phyloP scores from a whole-genome alignment of 2,329 filamentous ascomycete species.

The Exophiala xenobiotica region DNA sequence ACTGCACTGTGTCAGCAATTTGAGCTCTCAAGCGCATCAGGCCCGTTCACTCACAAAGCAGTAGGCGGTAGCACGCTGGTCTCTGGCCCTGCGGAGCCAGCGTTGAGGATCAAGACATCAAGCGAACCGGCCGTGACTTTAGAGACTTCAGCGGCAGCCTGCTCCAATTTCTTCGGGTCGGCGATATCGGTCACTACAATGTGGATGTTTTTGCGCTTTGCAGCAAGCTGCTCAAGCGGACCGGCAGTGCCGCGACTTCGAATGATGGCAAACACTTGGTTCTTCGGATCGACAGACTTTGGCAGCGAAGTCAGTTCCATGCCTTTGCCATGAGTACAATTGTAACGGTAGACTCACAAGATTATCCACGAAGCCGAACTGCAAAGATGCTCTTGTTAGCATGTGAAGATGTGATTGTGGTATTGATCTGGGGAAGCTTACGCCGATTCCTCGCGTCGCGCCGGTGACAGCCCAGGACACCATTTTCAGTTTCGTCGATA shows the following conservation, averaged over 20 bases:
- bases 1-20: conserved; percentile 18
- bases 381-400: conserved; percentile 12
- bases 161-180: conserved; percentile 13
- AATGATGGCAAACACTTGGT: conserved; percentile 43
- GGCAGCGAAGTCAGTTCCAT: conserved; percentile 13
- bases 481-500: conserved; percentile 17
- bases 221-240: conserved; percentile 33
- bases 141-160: conserved; percentile 36
- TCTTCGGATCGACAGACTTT: conserved; percentile 31
- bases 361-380: conserved; percentile 20
- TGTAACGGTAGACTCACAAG: conserved; percentile 14
- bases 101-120: conserved; percentile 46
- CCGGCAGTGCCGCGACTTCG: conserved; percentile 35
- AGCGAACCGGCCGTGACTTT: conserved; percentile 40
- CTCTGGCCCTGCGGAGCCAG: conserved; percentile 31
- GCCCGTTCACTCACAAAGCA: conserved; percentile 18
- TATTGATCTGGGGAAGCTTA: conserved; percentile 18
- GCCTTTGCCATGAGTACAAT: not conserved
- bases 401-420: conserved; percentile 10
- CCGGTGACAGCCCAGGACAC: conserved; percentile 24
- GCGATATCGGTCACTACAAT: conserved; percentile 40
- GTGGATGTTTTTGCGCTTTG: conserved; percentile 37
- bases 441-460: conserved; percentile 25
- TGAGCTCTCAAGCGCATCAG: conserved; percentile 3
- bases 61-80: conserved; percentile 15